Conservation (phyloP, 1,284 basidiomycete genomes). For the Cutaneotrichosporon cyanovorans region DNA sequence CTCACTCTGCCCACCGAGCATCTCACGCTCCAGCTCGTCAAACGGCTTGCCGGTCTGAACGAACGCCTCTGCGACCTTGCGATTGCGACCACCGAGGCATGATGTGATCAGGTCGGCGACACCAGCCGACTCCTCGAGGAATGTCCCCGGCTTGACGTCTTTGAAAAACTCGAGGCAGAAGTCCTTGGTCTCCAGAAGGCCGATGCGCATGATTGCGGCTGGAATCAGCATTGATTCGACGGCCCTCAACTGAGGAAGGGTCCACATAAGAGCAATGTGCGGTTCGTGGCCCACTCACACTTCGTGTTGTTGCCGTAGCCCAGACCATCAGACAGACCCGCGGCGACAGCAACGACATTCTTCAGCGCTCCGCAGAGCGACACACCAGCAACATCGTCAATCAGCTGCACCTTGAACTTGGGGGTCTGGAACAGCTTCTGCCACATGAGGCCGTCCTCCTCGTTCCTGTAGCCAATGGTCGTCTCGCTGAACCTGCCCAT, state of each 20-base stretch:
- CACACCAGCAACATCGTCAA: constrained; percentile 53
- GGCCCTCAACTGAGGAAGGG: background rate
- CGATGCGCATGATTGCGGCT: constrained; percentile 55
- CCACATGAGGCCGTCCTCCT: constrained; percentile 46
- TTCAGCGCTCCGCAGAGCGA: constrained; percentile 54
- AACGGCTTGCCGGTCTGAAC: constrained; percentile 50
- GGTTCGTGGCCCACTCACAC: constrained; percentile 42
- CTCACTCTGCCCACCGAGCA: constrained; percentile 53
- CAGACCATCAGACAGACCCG: constrained; percentile 53
- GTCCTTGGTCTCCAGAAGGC: constrained; percentile 49
- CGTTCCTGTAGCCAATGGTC: constrained; percentile 51
- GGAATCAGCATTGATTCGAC: background rate
- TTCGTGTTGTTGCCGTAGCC: constrained; percentile 55
- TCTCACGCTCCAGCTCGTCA: constrained; percentile 51
- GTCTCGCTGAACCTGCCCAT: constrained; percentile 52
- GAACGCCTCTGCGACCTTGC: constrained; percentile 49
- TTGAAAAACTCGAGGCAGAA: constrained; percentile 53
- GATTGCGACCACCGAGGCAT: constrained; percentile 53
- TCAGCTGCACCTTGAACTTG: constrained; percentile 51
- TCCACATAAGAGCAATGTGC: background rate
- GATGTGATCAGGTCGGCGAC: constrained; percentile 56
- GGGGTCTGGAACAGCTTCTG: constrained; percentile 49
- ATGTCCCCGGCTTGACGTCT: constrained; percentile 51
- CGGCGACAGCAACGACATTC: constrained; percentile 54
- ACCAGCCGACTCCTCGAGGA: constrained; percentile 51